Conservation (phyloP, 495 filamentous ascomycete genomes). For the Trichoderma orchidacearum region DNA sequence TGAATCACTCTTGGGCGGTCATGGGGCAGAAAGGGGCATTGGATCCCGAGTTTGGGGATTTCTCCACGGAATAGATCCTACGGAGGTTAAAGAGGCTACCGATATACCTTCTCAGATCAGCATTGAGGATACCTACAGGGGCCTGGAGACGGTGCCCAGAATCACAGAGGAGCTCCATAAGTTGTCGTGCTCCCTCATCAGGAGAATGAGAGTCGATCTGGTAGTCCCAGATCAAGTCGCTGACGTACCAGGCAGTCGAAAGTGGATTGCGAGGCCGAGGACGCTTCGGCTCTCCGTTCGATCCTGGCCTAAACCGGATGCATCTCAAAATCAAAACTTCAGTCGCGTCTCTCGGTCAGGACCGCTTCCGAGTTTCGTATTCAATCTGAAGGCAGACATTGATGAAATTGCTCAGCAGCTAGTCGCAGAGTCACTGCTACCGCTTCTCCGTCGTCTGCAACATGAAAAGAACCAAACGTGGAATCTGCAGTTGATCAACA, state of each 20-base stretch:
- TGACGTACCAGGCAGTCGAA: slow-evolving; percentile 12
- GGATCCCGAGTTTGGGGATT: slow-evolving; percentile 48
- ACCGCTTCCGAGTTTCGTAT: slow-evolving; percentile 55
- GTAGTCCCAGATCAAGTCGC: slow-evolving; percentile 33
- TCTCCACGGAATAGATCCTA: slow-evolving; percentile 47
- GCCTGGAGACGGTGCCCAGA: slow-evolving; percentile 45
- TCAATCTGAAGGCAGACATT: slow-evolving; percentile 41
- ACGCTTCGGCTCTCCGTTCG: slow-evolving; percentile 71
- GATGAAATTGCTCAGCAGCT: slow-evolving; percentile 51
- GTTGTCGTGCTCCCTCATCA: slow-evolving; percentile 56
- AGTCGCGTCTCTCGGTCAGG: slow-evolving; percentile 56
- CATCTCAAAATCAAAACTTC: slow-evolving; percentile 17
- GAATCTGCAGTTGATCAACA: slow-evolving; percentile 71
- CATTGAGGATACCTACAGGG: slow-evolving; percentile 78
- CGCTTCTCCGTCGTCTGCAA: slow-evolving; percentile 62
- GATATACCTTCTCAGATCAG: slow-evolving; percentile 78
- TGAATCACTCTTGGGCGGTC: slow-evolving; percentile 51
- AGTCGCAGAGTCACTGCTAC: slow-evolving; percentile 50
- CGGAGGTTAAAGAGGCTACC: slow-evolving; percentile 55
- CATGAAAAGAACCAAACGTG: slow-evolving; percentile 49
- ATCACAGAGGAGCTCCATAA: slow-evolving; percentile 45
- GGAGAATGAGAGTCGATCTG: slow-evolving; percentile 67
- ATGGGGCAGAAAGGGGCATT: slow-evolving; percentile 54
- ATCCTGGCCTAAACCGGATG: slow-evolving; percentile 39
- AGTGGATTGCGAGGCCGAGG: slow-evolving; percentile 28